Percentiles rank a stretch among this genome's conserved stretches.
Evolutionary conservation across 177 flowering plant genomes (phyloP).

Genomic region (Vitis hybrid): DNA sequence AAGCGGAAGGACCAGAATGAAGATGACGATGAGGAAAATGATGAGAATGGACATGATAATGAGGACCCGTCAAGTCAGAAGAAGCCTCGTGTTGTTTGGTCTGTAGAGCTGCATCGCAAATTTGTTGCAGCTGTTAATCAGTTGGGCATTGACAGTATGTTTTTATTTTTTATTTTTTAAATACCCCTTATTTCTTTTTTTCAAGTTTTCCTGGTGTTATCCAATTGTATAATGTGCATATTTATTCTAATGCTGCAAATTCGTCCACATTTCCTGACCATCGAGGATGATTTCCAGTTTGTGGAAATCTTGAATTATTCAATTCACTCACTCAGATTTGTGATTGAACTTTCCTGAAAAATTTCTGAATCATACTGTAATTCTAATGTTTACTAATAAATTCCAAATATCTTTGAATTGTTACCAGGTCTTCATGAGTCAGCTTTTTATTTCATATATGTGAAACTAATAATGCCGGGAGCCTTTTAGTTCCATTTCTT

Average conservation of each 20-base stretch:
- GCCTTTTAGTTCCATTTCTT: too few relatives aligned
- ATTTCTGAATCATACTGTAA: not conserved
- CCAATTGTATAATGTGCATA: too few relatives aligned
- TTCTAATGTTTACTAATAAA: not conserved
- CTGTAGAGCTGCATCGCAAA: constrained; percentile 50
- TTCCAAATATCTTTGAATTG: not conserved
- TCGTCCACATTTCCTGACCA: not conserved
- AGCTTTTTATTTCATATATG: not conserved
- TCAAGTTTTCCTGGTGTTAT: too few relatives aligned
- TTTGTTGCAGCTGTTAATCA: constrained; percentile 60
- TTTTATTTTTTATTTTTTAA: not conserved
- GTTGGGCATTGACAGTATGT: constrained; percentile 59
- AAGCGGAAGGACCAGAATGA: constrained; percentile 50
- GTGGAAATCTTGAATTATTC: not conserved
- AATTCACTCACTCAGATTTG: not conserved
- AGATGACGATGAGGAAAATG: constrained; percentile 39
- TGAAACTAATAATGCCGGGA: not conserved
- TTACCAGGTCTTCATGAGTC: not conserved
- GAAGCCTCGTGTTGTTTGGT: constrained; percentile 68
- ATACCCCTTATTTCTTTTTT: not conserved
- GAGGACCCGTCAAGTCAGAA: constrained; percentile 45
- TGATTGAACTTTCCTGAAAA: not conserved
- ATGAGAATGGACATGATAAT: constrained; percentile 31
- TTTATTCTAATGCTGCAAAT: too few relatives aligned
- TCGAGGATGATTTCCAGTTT: not conserved